Evolutionary conservation across 2,329 filamentous ascomycete genomes (phyloP).

Genomic region (Verticillium nubilum): DNA sequence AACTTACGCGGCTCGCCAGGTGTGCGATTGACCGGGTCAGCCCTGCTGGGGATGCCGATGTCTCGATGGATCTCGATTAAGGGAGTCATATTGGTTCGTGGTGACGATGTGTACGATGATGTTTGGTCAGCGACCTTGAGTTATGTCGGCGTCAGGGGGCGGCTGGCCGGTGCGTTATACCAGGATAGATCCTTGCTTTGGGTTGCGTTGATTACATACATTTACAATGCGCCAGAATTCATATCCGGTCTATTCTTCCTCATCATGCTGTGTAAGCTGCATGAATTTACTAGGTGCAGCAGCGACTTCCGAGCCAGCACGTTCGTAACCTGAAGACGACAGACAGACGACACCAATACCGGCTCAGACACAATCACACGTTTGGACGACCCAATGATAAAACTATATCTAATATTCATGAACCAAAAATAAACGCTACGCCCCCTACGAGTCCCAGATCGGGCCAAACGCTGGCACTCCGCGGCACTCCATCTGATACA

Average conservation of each 20-base stretch:
- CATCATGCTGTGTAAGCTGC: too few species aligned
- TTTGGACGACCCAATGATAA: neutral
- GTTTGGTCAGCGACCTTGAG: neutral
- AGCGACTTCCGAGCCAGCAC: too few species aligned
- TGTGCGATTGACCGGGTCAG: conserved; percentile 29
- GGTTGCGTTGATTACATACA: too few species aligned
- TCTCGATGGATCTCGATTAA: neutral
- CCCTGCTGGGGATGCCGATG: conserved; percentile 14
- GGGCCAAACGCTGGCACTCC: conserved; percentile 66
- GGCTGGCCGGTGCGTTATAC: too few species aligned
- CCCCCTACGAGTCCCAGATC: conserved; percentile 56
- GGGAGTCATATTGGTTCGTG: neutral
- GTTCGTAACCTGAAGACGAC: too few species aligned
- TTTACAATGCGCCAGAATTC: too few species aligned
- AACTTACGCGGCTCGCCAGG: conserved; percentile 35
- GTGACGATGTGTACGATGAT: neutral
- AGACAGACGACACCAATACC: too few species aligned
- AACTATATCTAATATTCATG: neutral
- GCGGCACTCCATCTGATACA: conserved; percentile 61
- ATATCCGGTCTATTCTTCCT: too few species aligned
- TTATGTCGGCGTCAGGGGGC: neutral
- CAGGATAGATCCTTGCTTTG: too few species aligned
- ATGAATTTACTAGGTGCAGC: too few species aligned
- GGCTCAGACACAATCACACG: neutral
- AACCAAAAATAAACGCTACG: neutral